These are phyloP conservation scores for Zasmidium citrigriseum DNA, from an alignment of 2,329 filamentous ascomycete species.

Conservation along the genomic window DNA sequence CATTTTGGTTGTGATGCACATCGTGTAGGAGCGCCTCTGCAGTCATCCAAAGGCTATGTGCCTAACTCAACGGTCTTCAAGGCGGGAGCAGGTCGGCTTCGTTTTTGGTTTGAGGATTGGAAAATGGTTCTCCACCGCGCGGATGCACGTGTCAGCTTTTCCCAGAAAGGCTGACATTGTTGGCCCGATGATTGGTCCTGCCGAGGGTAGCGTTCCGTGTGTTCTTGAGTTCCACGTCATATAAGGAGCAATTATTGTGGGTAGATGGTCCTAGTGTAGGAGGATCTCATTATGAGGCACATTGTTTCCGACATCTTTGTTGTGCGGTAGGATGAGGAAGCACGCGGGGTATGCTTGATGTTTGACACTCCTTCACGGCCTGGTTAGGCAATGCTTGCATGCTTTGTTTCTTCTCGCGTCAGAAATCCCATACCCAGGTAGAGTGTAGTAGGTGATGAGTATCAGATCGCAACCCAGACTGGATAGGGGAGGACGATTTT, in stretches of 20 bases:
- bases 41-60: not conserved
- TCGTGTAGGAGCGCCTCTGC: not conserved
- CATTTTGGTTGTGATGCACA: not conserved
- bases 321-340: not conserved
- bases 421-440: not conserved
- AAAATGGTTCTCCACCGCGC: not conserved
- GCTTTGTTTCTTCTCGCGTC: not conserved
- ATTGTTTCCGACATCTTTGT: not conserved
- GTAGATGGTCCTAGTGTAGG: not conserved
- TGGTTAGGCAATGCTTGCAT: not conserved
- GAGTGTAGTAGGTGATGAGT: not conserved
- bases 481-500: not conserved
- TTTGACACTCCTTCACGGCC: not conserved
- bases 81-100: not conserved
- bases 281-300: not conserved
- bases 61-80: not conserved
- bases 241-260: not conserved
- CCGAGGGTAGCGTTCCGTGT: not conserved
- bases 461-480: not conserved
- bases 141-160: not conserved
- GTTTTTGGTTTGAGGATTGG: not conserved
- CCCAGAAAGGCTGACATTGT: not conserved
- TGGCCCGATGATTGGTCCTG: not conserved
- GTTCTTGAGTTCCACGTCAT: not conserved
- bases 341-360: not conserved